Percentiles rank a stretch among this genome's conserved stretches.
Evolutionary conservation across 2,329 filamentous ascomycete genomes (phyloP).

Genomic region (Phoma herbarum): DNA sequence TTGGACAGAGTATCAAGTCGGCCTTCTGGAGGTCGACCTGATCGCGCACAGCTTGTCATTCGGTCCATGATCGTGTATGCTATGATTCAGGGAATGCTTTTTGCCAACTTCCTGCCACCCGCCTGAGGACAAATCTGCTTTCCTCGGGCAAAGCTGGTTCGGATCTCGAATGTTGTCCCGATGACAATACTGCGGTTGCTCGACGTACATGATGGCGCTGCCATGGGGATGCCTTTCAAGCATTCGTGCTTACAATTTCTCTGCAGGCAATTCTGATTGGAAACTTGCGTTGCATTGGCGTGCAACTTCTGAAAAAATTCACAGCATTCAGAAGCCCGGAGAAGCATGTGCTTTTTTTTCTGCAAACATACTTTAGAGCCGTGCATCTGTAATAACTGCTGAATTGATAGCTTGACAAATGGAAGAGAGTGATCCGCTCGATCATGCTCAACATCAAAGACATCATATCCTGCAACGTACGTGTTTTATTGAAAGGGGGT

Average conservation of each 20-base stretch:
- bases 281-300: not conserved
- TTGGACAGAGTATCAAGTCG: conserved; percentile 4
- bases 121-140: conserved; percentile 55
- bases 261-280: not conserved
- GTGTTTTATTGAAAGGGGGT: too few species aligned
- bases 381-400: not conserved
- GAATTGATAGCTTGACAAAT: not conserved
- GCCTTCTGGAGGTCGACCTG: not conserved
- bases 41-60: conserved; percentile 28
- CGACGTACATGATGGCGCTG: not conserved
- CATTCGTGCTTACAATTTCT: not conserved
- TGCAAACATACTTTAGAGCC: not conserved
- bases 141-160: not conserved
- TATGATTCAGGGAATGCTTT: conserved; percentile 81
- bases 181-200: not conserved
- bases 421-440: not conserved
- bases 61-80: conserved; percentile 79
- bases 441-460: too few species aligned
- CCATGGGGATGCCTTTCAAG: not conserved
- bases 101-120: conserved; percentile 89
- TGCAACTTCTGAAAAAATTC: not conserved
- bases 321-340: not conserved
- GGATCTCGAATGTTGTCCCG: not conserved
- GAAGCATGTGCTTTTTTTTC: not conserved
- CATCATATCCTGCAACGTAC: not conserved